Evolutionary conservation across 2,329 filamentous ascomycete genomes (phyloP).

Genomic region (Hypoxylon sp.): DNA sequence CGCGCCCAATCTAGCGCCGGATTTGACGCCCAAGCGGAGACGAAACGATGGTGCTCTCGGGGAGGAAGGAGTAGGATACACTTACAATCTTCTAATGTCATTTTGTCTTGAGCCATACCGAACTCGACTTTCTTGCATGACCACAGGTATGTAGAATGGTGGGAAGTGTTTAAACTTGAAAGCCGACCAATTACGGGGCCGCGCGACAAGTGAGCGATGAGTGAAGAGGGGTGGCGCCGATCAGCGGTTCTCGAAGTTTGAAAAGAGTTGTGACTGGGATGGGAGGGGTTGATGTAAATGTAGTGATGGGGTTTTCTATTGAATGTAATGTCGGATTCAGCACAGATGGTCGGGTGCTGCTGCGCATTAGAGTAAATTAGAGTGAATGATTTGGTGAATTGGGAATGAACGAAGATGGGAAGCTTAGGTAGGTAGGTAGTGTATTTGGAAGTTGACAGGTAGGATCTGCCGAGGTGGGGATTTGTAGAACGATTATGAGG

Average conservation of each 20-base stretch:
- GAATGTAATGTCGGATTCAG: conserved; percentile 1
- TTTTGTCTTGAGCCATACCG: conserved; percentile 82
- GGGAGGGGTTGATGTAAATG: neutral
- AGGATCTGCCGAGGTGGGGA: conserved; percentile 43
- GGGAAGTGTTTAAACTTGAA: conserved; percentile 10
- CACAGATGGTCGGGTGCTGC: neutral
- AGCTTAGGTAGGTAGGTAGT: neutral
- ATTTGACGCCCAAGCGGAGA: conserved; percentile 1
- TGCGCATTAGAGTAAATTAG: conserved; percentile 11
- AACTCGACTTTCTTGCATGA: conserved; percentile 55
- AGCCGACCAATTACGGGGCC: conserved; percentile 28
- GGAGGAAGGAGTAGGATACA: conserved; percentile 32
- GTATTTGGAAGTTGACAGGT: conserved; percentile 31
- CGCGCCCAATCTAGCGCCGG: conserved; percentile 12
- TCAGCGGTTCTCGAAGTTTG: conserved; percentile 13
- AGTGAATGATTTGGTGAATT: conserved; percentile 7
- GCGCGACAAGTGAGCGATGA: conserved; percentile 24
- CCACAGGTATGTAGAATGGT: conserved; percentile 34
- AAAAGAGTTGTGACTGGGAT: neutral
- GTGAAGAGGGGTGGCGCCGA: conserved; percentile 28
- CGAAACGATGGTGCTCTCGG: neutral
- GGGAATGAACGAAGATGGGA: neutral
- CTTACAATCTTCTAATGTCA: conserved; percentile 91
- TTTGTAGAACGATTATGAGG: conserved; percentile 17
- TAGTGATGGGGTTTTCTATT: neutral